A percentile compares a stretch with the other conserved stretches of the same genome.
Evolutionary conservation across 257 asterid genomes (phyloP).

Genomic region (Jasminum sambac): DNA sequence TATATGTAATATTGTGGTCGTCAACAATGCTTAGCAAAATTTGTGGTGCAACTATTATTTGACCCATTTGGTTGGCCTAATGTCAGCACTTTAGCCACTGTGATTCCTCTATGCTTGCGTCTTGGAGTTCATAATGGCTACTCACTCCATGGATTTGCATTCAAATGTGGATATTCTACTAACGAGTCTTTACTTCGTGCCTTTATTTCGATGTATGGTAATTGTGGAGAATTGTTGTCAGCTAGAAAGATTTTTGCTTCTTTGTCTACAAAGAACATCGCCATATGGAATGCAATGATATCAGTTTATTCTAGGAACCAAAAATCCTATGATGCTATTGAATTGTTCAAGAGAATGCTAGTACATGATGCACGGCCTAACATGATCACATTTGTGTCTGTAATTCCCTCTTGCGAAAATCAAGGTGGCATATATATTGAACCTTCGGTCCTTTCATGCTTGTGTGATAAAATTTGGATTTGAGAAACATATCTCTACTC

Average conservation of each 20-base stretch:
- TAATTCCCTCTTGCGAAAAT: conserved; percentile 47
- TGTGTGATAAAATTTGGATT: conserved; percentile 45
- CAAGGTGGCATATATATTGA: conserved; percentile 27
- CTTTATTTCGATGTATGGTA: conserved; percentile 56
- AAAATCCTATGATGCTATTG: conserved; percentile 31
- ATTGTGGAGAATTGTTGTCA: conserved; percentile 38
- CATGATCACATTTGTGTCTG: conserved; percentile 57
- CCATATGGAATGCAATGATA: conserved; percentile 59
- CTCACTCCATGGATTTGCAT: conserved; percentile 51
- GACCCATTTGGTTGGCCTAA: too few relatives aligned
- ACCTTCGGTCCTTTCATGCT: conserved; percentile 49
- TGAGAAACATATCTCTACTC: conserved; percentile 45
- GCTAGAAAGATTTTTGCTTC: conserved; percentile 41
- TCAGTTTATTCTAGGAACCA: conserved; percentile 48
- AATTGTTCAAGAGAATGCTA: conserved; percentile 40
- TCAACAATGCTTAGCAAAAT: too few relatives aligned
- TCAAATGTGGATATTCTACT: conserved; percentile 44
- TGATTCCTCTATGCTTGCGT: conserved; percentile 54
- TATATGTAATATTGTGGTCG: too few relatives aligned
- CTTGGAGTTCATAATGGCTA: conserved; percentile 31
- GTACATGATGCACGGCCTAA: conserved; percentile 39
- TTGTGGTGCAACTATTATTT: too few relatives aligned
- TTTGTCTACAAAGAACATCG: conserved; percentile 26
- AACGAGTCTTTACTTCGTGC: conserved; percentile 51
- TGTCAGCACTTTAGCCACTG: conserved; percentile 54